These are phyloP conservation scores for Pythium rhizo-oryzae DNA, from an alignment of 352 stramenopile genomes.

Conservation along the genomic window DNA sequence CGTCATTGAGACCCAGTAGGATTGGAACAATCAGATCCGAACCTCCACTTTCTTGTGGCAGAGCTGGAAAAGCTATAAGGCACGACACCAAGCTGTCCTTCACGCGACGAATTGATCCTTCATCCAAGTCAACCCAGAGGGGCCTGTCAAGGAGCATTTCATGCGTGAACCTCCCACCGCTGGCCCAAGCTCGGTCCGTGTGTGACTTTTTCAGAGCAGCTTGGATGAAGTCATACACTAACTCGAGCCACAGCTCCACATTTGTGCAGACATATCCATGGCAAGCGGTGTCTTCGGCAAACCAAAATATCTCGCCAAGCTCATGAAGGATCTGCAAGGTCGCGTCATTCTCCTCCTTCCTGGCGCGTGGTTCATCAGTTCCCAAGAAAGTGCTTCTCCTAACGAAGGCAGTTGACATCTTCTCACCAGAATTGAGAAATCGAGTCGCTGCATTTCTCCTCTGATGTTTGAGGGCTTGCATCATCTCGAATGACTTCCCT, in stretches of 20 bases:
- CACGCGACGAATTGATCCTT: not conserved
- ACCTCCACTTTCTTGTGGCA: not conserved
- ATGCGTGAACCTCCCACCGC: no score
- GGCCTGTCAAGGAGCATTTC: no score
- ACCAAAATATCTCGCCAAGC: conserved; percentile 1
- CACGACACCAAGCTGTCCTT: not conserved
- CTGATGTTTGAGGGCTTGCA: not conserved
- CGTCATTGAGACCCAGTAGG: not conserved
- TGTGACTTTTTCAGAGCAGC: not conserved
- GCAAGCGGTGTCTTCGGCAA: not conserved
- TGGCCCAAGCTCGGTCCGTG: no score
- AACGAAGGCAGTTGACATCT: not conserved
- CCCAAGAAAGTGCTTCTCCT: not conserved
- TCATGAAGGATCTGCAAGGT: not conserved
- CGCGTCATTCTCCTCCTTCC: not conserved
- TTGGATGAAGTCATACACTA: not conserved
- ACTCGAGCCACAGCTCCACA: not conserved
- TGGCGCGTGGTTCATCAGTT: not conserved
- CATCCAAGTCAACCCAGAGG: not conserved
- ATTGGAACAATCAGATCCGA: not conserved
- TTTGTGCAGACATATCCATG: not conserved
- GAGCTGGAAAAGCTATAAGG: not conserved
- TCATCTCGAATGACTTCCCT: not conserved
- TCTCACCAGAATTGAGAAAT: not conserved
- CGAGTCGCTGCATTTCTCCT: not conserved